These are phyloP conservation scores for Solanum verrucosum DNA, from an alignment of 257 asterid genomes.

Conservation along the genomic window DNA sequence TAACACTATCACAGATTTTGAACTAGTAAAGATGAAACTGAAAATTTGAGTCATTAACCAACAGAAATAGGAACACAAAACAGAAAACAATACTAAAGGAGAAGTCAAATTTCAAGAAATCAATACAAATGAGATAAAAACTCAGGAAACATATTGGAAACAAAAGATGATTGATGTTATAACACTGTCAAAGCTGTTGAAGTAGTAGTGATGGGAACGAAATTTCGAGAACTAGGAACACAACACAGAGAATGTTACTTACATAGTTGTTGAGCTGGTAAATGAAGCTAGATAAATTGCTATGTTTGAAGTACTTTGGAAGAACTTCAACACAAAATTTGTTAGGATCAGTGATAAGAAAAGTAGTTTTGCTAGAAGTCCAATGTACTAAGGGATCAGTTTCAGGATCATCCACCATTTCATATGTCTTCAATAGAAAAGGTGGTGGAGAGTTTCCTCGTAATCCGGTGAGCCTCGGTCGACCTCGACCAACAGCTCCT, in stretches of 20 bases:
- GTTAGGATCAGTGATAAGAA: constrained; percentile 31
- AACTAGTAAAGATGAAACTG: constrained; percentile 19
- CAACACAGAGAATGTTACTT: neutral
- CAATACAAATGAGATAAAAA: neutral
- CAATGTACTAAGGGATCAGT: constrained; percentile 32
- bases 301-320: constrained; percentile 32
- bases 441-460: constrained; percentile 19
- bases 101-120: neutral
- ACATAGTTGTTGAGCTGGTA: constrained; percentile 51
- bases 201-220: constrained; percentile 17
- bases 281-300: constrained; percentile 37
- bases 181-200: constrained; percentile 30
- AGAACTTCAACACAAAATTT: constrained; percentile 29
- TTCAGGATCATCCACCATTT: constrained; percentile 29
- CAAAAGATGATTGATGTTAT: neutral
- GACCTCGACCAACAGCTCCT: neutral
- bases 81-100: neutral
- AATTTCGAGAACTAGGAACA: neutral
- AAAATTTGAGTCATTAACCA: neutral
- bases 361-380: constrained; percentile 24
- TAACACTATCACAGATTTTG: constrained; percentile 26
- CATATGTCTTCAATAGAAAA: constrained; percentile 23
- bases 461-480: neutral
- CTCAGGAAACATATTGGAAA: neutral
- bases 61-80: neutral